A percentile compares a stretch with the other conserved stretches of the same genome.
Conservation (phyloP, 257 asterid species). For the Solanum sejunctum region DNA sequence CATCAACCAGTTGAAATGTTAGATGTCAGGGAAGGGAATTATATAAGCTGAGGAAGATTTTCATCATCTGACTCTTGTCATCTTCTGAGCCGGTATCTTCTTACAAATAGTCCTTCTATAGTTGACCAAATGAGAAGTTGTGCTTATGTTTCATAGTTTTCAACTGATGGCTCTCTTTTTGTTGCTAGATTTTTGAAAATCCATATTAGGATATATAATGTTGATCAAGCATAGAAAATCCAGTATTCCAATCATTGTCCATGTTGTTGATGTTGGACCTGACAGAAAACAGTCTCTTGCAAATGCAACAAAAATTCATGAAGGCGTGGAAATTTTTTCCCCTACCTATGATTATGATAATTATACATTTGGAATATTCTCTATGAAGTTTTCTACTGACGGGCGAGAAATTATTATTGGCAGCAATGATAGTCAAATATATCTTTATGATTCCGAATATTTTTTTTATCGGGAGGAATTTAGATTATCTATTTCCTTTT, state of each 20-base stretch:
- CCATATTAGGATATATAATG: constrained; percentile 71
- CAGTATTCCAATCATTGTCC: constrained; percentile 74
- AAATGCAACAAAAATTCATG: constrained; percentile 94
- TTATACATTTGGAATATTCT: constrained; percentile 84
- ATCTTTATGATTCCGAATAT: constrained; percentile 69
- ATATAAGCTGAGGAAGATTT: constrained; percentile 69
- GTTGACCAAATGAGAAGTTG: constrained; percentile 59
- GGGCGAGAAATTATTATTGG: constrained; percentile 88
- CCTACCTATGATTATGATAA: constrained; percentile 33
- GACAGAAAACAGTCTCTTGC: constrained; percentile 58
- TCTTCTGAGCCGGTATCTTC: constrained; percentile 64
- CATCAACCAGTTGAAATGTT: constrained; percentile 48
- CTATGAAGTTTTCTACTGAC: constrained; percentile 81
- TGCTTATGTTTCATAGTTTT: constrained; percentile 74
- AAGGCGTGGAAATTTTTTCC: constrained; percentile 71
- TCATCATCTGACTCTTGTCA: constrained; percentile 71
- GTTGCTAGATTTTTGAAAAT: constrained; percentile 88
- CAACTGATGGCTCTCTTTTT: constrained; percentile 76
- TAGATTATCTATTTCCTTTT: too few species aligned
- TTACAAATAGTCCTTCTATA: constrained; percentile 44
- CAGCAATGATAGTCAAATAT: constrained; percentile 46
- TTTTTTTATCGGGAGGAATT: too few species aligned
- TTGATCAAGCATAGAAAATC: constrained; percentile 70
- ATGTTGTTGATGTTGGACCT: constrained; percentile 84
- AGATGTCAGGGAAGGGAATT: constrained; percentile 69